A percentile compares a stretch with the other conserved stretches of the same genome.
Conservation (phyloP, 2,329 filamentous ascomycete genomes). For the Mycosphaerella sp. region DNA sequence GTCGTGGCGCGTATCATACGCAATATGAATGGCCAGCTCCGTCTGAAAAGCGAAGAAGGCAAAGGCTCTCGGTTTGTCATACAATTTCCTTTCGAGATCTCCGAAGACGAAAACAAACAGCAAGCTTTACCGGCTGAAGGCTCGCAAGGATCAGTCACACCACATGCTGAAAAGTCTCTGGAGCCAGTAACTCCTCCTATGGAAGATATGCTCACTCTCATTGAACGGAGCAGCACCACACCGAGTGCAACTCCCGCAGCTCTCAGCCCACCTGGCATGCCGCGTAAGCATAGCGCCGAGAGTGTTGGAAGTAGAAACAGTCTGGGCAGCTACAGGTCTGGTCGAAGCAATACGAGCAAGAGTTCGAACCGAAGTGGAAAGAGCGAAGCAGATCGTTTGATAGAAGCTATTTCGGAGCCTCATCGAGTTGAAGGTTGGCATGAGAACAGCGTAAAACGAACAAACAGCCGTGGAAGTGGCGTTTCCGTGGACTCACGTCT, state of each 20-base stretch:
- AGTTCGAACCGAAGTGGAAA: conserved; percentile 38
- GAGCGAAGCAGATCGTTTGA: conserved; percentile 63
- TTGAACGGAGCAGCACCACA: conserved; percentile 43
- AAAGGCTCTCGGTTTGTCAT: conserved; percentile 79
- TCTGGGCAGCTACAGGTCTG: conserved; percentile 40
- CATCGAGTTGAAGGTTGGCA: conserved; percentile 32
- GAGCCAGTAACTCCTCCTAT: conserved; percentile 15
- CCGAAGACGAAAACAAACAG: conserved; percentile 34
- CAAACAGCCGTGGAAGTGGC: conserved; percentile 19
- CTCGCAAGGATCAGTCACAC: conserved; percentile 25
- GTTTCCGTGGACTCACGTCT: conserved; percentile 20
- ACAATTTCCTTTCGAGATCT: conserved; percentile 66
- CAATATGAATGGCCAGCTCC: conserved; percentile 86
- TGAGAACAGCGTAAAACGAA: conserved; percentile 15
- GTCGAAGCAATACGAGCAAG: conserved; percentile 30
- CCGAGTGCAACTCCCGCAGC: conserved; percentile 25
- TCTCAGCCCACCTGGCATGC: conserved; percentile 13
- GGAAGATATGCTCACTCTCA: conserved; percentile 54
- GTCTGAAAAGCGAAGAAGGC: conserved; percentile 74
- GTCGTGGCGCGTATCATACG: conserved; percentile 77
- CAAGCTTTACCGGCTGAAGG: conserved; percentile 12
- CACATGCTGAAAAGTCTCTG: conserved; percentile 15
- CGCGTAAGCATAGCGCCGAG: conserved; percentile 37
- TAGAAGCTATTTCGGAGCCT: conserved; percentile 63
- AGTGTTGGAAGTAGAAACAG: conserved; percentile 49